Base-by-base conservation (phyloP, 2,329 filamentous ascomycete species). In the Fusarium pseudograminearum region DNA sequence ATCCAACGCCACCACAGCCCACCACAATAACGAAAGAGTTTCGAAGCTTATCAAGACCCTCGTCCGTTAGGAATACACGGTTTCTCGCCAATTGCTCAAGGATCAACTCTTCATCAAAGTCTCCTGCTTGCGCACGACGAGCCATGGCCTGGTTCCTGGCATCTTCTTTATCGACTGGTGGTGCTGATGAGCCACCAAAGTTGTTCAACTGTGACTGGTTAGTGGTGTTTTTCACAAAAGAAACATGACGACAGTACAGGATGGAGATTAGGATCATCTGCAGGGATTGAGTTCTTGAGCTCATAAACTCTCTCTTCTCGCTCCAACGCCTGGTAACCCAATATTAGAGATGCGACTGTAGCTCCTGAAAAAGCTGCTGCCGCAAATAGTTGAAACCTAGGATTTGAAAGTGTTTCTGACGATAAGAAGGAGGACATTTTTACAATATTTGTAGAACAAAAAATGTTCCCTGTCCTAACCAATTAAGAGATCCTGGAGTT, bases 31-130 rank as follows among this genome's bases (percentile, higher is more conserved):
- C 88, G 75, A 97, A 97, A 2, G 95, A 88, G 47, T 87, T 85
- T 15, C 95, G 92, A 31, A 99, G 87, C 76, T 92, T 93, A 18
- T 85, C 83, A 14, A 99, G 87, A 0, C 96, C 96, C 10, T 90
- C 90, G 31, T 95, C 90, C 16, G 88, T 93, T 14, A 99, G 88
- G 77, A 99, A 99, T 31, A 96, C 94, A 56, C 93, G 89, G 78
- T 98, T 98, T 51, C 96, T 90, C 3, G 95, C 94, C 15, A 99
- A 87, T 79, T 99, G 96, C 81, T 99, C 96, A 47, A 97, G 87
- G 60, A 98, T 95, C 44, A 99, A 86, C 74, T 96, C 94, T 73
- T 90, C 87, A 74, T 90, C 88, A 72, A 89, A 91, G 76, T 90
- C 87, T 53, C 89, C 89, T 14, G 82, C 83, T 67, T 89, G 87